phyloP scores from a whole-genome alignment of 371 early-diverging fungal genomes.

The Actinomucor elegans region DNA sequence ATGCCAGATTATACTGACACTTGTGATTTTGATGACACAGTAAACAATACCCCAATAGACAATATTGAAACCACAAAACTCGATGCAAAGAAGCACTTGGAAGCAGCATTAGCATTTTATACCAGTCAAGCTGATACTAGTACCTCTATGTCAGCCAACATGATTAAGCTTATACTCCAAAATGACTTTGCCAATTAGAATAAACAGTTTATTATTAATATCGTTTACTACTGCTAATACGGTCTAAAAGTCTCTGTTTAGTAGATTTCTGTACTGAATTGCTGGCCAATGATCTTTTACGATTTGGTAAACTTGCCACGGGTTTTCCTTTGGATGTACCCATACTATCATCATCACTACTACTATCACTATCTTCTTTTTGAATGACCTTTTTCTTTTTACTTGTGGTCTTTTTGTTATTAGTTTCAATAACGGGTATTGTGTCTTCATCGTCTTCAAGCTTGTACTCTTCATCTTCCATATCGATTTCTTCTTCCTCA shows the following conservation, averaged over 20 bases:
- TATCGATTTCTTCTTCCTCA: conserved; percentile 5
- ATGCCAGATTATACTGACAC: not conserved
- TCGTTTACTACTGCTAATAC: conserved; percentile 3
- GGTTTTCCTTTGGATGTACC: conserved; percentile 5
- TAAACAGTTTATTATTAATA: not conserved
- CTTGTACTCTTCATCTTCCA: not conserved
- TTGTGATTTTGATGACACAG: not conserved
- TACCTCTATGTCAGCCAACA: conserved; percentile 17
- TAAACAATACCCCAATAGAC: not conserved
- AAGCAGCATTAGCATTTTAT: conserved; percentile 19
- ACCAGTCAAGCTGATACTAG: conserved; percentile 3
- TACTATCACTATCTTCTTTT: not conserved
- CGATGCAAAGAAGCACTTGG: conserved; percentile 14
- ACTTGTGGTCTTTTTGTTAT: not conserved
- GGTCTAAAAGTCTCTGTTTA: conserved; percentile 5
- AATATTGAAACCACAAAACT: not conserved
- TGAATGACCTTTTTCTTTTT: not conserved
- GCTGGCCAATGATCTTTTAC: conserved; percentile 10
- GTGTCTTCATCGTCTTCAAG: conserved; percentile 1
- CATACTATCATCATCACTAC: conserved; percentile 15
- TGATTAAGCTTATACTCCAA: conserved; percentile 21
- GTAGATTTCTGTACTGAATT: conserved; percentile 2
- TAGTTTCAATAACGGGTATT: not conserved
- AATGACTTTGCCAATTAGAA: conserved; percentile 11
- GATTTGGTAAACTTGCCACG: not conserved